Base-by-base conservation (phyloP, 2,329 filamentous ascomycete genomes). In the Cercospora beticola region DNA sequence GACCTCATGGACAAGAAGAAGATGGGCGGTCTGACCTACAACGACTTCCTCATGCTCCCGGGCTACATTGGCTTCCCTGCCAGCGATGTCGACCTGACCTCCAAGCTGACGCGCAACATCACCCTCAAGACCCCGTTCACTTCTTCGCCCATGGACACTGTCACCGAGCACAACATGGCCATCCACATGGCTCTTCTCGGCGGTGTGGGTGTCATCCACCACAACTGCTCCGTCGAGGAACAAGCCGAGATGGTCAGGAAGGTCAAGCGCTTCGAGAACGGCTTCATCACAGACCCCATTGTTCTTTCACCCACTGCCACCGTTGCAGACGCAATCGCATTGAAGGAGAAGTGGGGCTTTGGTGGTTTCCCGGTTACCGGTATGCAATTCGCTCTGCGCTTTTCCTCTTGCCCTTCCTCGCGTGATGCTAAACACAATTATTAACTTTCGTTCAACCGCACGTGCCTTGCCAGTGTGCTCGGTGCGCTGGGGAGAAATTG, bases 371-470 rank as follows among this genome's bases (percentile, higher is more conserved):
- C 95, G 69, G 94, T 99, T 68, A 99, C 95, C 83, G 95, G 96
- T 99, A 86, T 87, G 94, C 60, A n/a, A 21, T 36, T 66, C 68
- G 52, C 63, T 71, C 71, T 65, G 66, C 59, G 21, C 46, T 69
- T n/a, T 46, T 59, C 43, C 40, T 70, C 67, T 68, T 72, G 46
- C 68, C 65, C 67, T 69, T 28, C 56, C 65, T 83, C 83, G 75
- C 82, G 85, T 93, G 92, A 97, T 97, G 95, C 88, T 80, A 82
- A 85, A 86, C 83, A 63, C 85, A 86, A 87, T 81, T 81, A 88
- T 91, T 97, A 98, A 98, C 95, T 99, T 99, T 99, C 95, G 95
- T 99, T 99, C 95, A 94, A 94, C 95, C 93, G 92, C 87, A 96
- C 90, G 88, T 91, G 92, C 84, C 74, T 74, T 67, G 76, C 75